Base-by-base conservation (phyloP, 2,329 filamentous ascomycete species). In the Ophiosphaerella korrae region DNA sequence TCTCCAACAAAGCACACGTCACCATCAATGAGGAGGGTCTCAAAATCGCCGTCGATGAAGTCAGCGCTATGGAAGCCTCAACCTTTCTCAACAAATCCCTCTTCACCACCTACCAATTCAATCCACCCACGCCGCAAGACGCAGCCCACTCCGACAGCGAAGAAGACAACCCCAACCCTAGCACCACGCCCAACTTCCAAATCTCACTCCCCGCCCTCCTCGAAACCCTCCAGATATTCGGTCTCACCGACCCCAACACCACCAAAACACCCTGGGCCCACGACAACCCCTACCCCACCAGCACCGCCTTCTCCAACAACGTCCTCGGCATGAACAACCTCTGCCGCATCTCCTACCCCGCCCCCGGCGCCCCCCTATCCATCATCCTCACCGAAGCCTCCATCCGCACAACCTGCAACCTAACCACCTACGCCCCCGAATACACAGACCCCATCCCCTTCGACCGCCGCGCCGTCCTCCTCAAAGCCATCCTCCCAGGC, bases 151-250 rank as follows among this genome's bases (percentile, higher is more conserved):
- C 57, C n/a, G 68, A 71, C 24, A 45, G 50, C 33, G 67, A 72
- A 18, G 57, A 66, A 41, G 64, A 72, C 26, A 73, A 77, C 18
- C 70, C 74, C 36, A 73, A 80, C 21, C 63, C 75, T 6, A 54
- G 70, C 7, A 55, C 70, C 14, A 80, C 84, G 26, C 87, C 90
- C 7, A 84, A 83, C 44, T 99, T 99, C 70, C 88, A 95, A 69
- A 88, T 97, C 58, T 94, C 92, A 2, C 83, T 99, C 7, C 82
- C 88, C 4, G 90, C 93, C 14, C 83, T 99, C 3, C 84, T 99
- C 45, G 94, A 97, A 76, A 96, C 93, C 0, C 82, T 99, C 7
- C 93, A 97, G 67, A 97, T 99, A 42, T 96, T 99, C 67, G 91
- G 91, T 42, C 84, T 92, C 42, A 77, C 75, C 18, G 77, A 79